Conservation (phyloP, 495 filamentous ascomycete species). For the Neurospora tetrasperma region DNA sequence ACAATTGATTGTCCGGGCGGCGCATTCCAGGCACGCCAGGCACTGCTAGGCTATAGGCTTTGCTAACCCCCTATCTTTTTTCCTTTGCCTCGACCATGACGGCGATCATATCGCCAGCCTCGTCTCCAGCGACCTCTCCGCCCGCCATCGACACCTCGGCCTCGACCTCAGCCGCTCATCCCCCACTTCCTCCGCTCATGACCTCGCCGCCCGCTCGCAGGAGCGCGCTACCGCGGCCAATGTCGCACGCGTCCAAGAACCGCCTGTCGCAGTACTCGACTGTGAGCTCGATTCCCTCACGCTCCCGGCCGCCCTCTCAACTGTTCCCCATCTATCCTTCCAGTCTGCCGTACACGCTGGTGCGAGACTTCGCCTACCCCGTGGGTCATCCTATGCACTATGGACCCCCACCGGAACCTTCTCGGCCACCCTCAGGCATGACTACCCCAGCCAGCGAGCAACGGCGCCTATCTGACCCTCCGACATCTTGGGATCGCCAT, state of each 20-base stretch:
- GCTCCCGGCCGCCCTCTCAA: conserved; percentile 68
- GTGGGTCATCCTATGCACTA: conserved; percentile 79
- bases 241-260: conserved; percentile 60
- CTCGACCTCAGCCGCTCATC: conserved; percentile 42
- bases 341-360: conserved; percentile 75
- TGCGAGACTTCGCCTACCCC: conserved; percentile 94
- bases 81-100: conserved; percentile 30
- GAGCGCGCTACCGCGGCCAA: conserved; percentile 51
- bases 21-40: not conserved
- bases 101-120: conserved; percentile 48
- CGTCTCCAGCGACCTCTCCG: conserved; percentile 43
- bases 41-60: not conserved
- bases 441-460: conserved; percentile 80
- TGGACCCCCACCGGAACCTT: conserved; percentile 73
- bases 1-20: not conserved
- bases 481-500: conserved; percentile 50
- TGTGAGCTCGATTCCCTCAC: conserved; percentile 57
- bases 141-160: conserved; percentile 43
- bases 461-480: conserved; percentile 72
- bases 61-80: not conserved
- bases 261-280: conserved; percentile 54
- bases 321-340: conserved; percentile 78
- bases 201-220: conserved; percentile 48
- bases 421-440: conserved; percentile 54
- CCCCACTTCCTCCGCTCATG: conserved; percentile 53